phyloP scores from a whole-genome alignment of 73 alveolate genomes.

The Loxodes magnus region DNA sequence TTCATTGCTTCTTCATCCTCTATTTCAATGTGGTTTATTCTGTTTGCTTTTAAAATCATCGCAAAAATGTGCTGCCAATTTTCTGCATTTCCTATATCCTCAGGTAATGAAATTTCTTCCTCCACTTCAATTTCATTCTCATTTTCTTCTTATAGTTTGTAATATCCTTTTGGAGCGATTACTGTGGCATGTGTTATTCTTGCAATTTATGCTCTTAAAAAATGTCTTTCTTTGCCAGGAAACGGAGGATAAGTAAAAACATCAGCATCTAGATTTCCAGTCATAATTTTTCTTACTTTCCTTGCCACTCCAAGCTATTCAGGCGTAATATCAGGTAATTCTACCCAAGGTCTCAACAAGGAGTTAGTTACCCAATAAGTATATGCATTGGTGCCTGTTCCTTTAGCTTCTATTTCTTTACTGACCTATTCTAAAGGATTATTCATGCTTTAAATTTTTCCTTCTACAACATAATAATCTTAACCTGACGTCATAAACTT shows the following conservation, averaged over 20 bases:
- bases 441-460: slow-evolving; percentile 62
- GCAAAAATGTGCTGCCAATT: slow-evolving; percentile 79
- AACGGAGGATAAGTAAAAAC: slow-evolving; percentile 86
- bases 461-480: slow-evolving; percentile 90
- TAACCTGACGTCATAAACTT: slow-evolving; percentile 73
- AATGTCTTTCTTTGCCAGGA: slow-evolving; percentile 88
- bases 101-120: slow-evolving; percentile 56
- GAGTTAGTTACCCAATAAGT: slow-evolving; percentile 85
- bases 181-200: slow-evolving; percentile 83
- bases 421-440: slow-evolving; percentile 52
- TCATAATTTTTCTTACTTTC: slow-evolving; percentile 69
- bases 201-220: slow-evolving; percentile 75
- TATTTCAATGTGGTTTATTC: slow-evolving; percentile 59
- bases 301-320: slow-evolving; percentile 68
- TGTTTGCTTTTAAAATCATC: slow-evolving; percentile 54
- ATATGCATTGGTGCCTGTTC: slow-evolving; percentile 75
- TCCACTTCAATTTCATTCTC: slow-evolving; percentile 46
- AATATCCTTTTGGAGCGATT: slow-evolving; percentile 71
- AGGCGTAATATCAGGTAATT: slow-evolving; percentile 91
- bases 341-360: slow-evolving; percentile 80
- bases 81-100: slow-evolving; percentile 54
- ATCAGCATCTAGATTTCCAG: slow-evolving; percentile 81
- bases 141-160: slow-evolving; percentile 56
- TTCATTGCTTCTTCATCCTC: slow-evolving; percentile 48
- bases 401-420: slow-evolving; percentile 82